A percentile compares a stretch with the other conserved stretches of the same genome.
phyloP scores from a whole-genome alignment of 75 land plant species.

The Ceratopteris richardii region DNA sequence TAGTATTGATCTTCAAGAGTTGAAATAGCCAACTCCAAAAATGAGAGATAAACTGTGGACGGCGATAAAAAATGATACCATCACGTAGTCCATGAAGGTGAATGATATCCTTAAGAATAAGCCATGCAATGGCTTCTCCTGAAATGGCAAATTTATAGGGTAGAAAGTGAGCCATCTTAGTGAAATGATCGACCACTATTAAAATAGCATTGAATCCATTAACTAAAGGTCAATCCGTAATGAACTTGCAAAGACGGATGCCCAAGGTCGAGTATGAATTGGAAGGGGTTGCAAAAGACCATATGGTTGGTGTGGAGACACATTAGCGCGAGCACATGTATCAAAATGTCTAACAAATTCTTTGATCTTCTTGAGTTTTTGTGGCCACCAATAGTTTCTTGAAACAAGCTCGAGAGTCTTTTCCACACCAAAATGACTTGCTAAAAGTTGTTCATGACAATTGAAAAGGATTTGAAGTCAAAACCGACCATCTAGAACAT shows the following conservation, averaged over 20 bases:
- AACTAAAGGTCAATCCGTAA: background rate
- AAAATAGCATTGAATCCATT: constrained; percentile 16
- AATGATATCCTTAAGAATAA: constrained; percentile 5
- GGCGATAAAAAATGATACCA: too few species aligned
- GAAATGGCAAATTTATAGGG: constrained; percentile 12
- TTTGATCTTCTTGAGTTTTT: too few species aligned
- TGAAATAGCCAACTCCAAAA: constrained; percentile 9
- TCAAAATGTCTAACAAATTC: constrained; percentile 7
- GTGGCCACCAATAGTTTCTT: too few species aligned
- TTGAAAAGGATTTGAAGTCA: too few species aligned
- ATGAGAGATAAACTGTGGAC: constrained; percentile 11
- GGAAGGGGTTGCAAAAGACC: constrained; percentile 17
- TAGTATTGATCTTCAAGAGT: background rate
- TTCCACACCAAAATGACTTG: too few species aligned
- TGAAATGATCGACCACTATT: constrained; percentile 27
- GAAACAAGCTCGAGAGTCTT: too few species aligned
- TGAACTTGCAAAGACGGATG: constrained; percentile 11
- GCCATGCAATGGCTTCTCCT: constrained; percentile 5
- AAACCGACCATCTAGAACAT: too few species aligned
- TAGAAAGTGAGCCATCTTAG: constrained; percentile 41
- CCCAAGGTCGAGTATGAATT: constrained; percentile 7
- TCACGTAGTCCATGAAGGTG: constrained; percentile 9
- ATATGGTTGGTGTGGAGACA: constrained; percentile 10
- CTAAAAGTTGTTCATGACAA: too few species aligned
- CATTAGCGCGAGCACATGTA: constrained; percentile 11